Evolutionary conservation across 805 yeast genomes (phyloP).

Genomic region (Scheffersomyces lignosus): DNA sequence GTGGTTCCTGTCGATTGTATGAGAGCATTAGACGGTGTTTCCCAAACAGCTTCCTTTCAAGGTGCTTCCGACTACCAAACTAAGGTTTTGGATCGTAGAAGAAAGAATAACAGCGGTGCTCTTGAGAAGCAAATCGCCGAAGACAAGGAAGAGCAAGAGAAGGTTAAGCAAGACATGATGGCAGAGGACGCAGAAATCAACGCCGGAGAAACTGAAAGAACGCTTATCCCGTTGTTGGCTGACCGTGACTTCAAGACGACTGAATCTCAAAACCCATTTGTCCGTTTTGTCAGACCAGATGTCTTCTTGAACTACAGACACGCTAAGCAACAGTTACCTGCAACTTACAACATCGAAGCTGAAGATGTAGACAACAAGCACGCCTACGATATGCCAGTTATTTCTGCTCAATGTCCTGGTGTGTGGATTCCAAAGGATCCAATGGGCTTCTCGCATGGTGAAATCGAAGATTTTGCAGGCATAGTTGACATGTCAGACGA

Average conservation of each 20-base stretch:
- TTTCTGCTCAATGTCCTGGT: constrained; percentile 65
- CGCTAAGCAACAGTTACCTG: constrained; percentile 35
- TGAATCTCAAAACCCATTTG: constrained; percentile 42
- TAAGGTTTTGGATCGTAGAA: constrained; percentile 28
- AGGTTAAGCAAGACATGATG: constrained; percentile 19
- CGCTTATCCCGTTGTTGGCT: constrained; percentile 61
- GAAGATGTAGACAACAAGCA: constrained; percentile 48
- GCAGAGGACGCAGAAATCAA: constrained; percentile 10
- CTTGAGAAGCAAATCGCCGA: constrained; percentile 11
- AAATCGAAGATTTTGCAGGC: constrained; percentile 55
- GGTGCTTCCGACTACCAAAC: constrained; percentile 34
- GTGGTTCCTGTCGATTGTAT: constrained; percentile 70
- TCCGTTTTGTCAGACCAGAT: constrained; percentile 58
- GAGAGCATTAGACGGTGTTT: constrained; percentile 73
- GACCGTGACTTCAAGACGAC: constrained; percentile 56
- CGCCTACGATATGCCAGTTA: constrained; percentile 79
- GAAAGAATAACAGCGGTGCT: constrained; percentile 2
- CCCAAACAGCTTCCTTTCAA: constrained; percentile 58
- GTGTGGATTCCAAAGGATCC: constrained; percentile 93
- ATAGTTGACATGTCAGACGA: constrained; percentile 66
- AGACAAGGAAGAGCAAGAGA: constrained; percentile 18
- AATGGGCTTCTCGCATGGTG: constrained; percentile 69
- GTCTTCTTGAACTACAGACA: constrained; percentile 49
- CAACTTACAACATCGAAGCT: constrained; percentile 34
- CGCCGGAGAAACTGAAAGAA: constrained; percentile 11